These are phyloP conservation scores for Vararia minispora DNA, from an alignment of 768 basidiomycete species.

Conservation along the genomic window DNA sequence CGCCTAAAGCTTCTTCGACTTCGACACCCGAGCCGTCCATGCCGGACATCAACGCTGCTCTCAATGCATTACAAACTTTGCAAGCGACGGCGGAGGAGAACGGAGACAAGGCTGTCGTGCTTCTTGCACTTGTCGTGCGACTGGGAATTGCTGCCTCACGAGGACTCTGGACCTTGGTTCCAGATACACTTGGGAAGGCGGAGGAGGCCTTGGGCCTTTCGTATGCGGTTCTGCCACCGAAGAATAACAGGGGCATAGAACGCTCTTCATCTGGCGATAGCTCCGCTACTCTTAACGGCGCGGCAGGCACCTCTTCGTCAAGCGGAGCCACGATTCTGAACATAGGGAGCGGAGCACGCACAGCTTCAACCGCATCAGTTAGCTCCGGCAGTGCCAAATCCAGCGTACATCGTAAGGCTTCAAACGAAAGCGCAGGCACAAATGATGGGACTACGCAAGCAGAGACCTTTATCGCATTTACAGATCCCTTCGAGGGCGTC, in stretches of 20 bases:
- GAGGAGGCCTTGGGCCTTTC: constrained; percentile 40
- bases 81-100: constrained; percentile 21
- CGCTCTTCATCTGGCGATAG: too few relatives aligned
- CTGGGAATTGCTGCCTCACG: constrained; percentile 44
- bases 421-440: background rate
- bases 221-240: constrained; percentile 16
- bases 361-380: too few relatives aligned
- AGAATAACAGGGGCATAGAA: too few relatives aligned
- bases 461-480: constrained; percentile 19
- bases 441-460: constrained; percentile 3
- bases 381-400: too few relatives aligned
- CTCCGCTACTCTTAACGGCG: constrained; percentile 6
- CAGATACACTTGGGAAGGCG: constrained; percentile 32
- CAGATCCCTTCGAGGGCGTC: constrained; percentile 24
- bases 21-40: too few relatives aligned
- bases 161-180: constrained; percentile 42
- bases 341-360: too few relatives aligned
- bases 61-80: constrained; percentile 24
- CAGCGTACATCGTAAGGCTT: too few relatives aligned
- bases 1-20: too few relatives aligned
- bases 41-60: constrained; percentile 21
- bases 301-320: constrained; percentile 5
- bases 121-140: constrained; percentile 44
- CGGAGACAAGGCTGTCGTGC: constrained; percentile 31
- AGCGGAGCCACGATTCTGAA: too few relatives aligned